phyloP scores from a whole-genome alignment of 2,329 filamentous ascomycete species.

The Cercospora citrullina region DNA sequence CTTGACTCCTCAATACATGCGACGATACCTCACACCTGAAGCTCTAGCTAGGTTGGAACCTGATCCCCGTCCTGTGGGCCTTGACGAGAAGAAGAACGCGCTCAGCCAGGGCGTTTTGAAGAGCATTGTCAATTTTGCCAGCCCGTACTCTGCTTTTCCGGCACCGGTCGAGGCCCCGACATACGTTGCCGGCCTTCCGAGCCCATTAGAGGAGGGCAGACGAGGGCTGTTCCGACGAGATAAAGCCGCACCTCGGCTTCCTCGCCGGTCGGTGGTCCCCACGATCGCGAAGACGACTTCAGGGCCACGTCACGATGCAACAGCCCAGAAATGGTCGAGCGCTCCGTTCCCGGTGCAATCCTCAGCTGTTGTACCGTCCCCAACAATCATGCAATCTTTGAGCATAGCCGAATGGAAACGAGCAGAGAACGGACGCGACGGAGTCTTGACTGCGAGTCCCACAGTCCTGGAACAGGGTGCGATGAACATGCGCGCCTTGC shows the following conservation, averaged over 20 bases:
- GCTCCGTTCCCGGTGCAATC: background rate
- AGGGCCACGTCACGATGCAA: background rate
- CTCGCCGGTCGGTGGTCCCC: background rate
- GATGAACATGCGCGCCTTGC: background rate
- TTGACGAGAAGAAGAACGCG: background rate
- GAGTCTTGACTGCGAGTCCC: background rate
- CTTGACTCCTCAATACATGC: background rate
- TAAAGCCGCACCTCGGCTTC: background rate
- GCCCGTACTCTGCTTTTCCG: background rate
- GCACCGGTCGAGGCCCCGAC: background rate
- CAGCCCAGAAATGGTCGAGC: background rate
- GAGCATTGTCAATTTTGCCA: background rate
- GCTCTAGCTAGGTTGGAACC: background rate
- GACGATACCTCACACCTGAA: background rate
- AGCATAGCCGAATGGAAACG: background rate
- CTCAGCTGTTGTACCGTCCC: too few relatives aligned
- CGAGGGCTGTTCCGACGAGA: background rate
- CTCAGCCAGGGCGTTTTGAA: background rate
- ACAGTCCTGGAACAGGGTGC: background rate
- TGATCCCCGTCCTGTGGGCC: background rate
- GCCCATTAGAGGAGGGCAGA: background rate
- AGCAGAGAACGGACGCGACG: background rate
- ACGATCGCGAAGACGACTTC: background rate
- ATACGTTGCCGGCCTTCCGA: background rate
- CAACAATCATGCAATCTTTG: background rate